A percentile compares a stretch with the other conserved stretches of the same genome.
Conservation (phyloP, 164 flowering plant species). For the Paratinospora sagittata region DNA sequence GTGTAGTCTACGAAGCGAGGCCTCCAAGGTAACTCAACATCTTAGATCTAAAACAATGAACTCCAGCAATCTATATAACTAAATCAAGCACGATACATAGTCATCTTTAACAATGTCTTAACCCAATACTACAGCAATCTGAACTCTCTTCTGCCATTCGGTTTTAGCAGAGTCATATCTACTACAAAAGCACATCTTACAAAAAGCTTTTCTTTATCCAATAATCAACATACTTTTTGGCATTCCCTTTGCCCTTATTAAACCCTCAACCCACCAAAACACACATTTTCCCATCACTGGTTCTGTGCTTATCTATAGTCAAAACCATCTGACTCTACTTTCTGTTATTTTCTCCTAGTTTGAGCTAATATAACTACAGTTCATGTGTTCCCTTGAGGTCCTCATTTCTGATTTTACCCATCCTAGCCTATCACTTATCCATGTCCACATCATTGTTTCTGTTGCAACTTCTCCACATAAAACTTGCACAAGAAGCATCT, state of each 20-base stretch:
- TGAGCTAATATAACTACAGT: background rate
- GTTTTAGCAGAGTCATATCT: background rate
- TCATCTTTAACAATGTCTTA: no score
- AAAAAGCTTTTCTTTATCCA: no score
- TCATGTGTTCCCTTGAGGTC: background rate
- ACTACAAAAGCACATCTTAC: background rate
- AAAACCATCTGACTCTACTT: background rate
- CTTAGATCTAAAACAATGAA: background rate
- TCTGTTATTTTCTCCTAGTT: background rate
- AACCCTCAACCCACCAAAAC: background rate
- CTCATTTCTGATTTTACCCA: background rate
- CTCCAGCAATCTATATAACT: background rate
- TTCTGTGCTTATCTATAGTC: background rate
- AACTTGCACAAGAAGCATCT: background rate
- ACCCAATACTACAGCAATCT: background rate
- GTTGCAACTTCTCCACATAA: background rate
- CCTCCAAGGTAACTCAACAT: no score
- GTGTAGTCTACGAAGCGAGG: no score
- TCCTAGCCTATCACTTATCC: no score
- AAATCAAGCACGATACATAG: no score
- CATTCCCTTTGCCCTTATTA: background rate
- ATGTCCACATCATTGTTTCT: background rate
- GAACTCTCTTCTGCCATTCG: background rate
- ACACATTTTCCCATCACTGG: background rate
- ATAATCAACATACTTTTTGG: background rate